Base-by-base conservation (phyloP, 1,284 basidiomycete species). In the Cutaneotrichosporon arboriforme region DNA sequence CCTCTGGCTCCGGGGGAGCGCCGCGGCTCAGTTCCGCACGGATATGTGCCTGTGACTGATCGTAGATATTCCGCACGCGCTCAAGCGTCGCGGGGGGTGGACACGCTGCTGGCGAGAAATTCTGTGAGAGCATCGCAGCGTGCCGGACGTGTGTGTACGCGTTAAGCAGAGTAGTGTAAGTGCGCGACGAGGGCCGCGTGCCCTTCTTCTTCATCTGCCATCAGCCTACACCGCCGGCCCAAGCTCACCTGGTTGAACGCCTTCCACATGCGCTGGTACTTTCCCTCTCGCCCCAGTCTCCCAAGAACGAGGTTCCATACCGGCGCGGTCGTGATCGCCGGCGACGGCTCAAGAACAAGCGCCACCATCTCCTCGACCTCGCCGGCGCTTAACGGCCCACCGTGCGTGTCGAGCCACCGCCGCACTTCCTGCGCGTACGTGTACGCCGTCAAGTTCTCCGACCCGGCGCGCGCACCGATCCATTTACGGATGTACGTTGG, bases 151-250 rank as follows among this genome's bases (percentile, higher is more conserved):
- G 63, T 10, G 68, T 64, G 53, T 68, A 76, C 14, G 68, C 65
- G 50, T 70, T 69, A 21, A 76, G 58, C 42, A 76, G 51, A 7
- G 62, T 66, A 4, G 69, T 69, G 54, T 64, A 76, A 2, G 73
- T 76, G 12, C 69, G 51, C 13, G 65, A 59, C 0, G 63, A 64
- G 0, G 75, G 71, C 17, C 51, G 49, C 15, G 71, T 63, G n/a
- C 66, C 67, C 22, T 68, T 57, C 50, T 71, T 73, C 58, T 75
- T 75, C 75, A 76, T 76, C 73, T 74, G 47, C 8, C 7, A 26
- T 43, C n/a, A 47, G 45, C 20, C 21, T 9, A 8, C 1, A 1
- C 12, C 13, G 5, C 14, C 8, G 20, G 20, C 26, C 22, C 4
- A 66, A n/a, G n/a, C 71, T 59, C 57, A 73, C 70, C 45, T 67